phyloP scores from a whole-genome alignment of 2,329 filamentous ascomycete genomes.

The Bertia moriformis region DNA sequence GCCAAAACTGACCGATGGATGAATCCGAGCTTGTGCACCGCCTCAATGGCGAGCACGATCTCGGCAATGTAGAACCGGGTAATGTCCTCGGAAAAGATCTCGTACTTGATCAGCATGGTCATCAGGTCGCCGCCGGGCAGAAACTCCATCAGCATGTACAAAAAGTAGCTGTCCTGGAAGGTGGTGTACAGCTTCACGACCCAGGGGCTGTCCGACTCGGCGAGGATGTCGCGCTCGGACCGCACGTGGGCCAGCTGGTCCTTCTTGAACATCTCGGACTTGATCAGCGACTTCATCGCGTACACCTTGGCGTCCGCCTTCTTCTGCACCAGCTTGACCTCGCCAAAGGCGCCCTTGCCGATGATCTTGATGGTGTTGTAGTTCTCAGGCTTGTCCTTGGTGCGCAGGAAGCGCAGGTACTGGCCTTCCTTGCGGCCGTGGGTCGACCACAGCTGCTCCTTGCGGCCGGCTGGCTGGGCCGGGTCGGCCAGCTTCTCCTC shows the following conservation, averaged over 20 bases:
- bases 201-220: slow-evolving; percentile 69
- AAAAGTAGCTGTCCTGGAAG: slow-evolving; percentile 62
- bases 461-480: slow-evolving; percentile 58
- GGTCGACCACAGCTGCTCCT: slow-evolving; percentile 71
- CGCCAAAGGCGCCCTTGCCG: slow-evolving; percentile 67
- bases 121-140: slow-evolving; percentile 67
- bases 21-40: slow-evolving; percentile 67
- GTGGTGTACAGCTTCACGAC: slow-evolving; percentile 68
- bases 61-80: slow-evolving; percentile 77
- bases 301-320: slow-evolving; percentile 67
- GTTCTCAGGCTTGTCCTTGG: slow-evolving; percentile 55
- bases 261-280: slow-evolving; percentile 72
- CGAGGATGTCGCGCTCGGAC: slow-evolving; percentile 65
- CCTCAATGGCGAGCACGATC: slow-evolving; percentile 66
- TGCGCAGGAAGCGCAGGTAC: slow-evolving; percentile 67
- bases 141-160: slow-evolving; percentile 74
- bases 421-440: slow-evolving; percentile 79
- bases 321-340: slow-evolving; percentile 63
- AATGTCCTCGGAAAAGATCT: slow-evolving; percentile 70
- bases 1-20: slow-evolving; percentile 48
- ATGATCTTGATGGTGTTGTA: slow-evolving; percentile 67
- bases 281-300: slow-evolving; percentile 64
- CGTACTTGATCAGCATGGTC: slow-evolving; percentile 76
- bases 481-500: slow-evolving; percentile 73
- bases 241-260: slow-evolving; percentile 67